Conservation (phyloP, 345 rosid species). For the Sonneratia alba region DNA sequence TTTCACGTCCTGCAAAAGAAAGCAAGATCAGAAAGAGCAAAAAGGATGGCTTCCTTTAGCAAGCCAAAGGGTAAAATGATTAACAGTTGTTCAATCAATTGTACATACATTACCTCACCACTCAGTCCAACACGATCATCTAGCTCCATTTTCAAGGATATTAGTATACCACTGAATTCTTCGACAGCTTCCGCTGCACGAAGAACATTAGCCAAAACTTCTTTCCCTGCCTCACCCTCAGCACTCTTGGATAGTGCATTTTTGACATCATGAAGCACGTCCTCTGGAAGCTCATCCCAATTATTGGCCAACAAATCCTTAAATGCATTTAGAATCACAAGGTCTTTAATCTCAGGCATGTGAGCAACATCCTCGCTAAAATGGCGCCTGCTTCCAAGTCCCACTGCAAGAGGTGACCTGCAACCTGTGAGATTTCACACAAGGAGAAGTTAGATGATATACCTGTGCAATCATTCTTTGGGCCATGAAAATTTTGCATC, state of each 20-base stretch:
- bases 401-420: slow-evolving; percentile 28
- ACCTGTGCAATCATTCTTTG: neutral
- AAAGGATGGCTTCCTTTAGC: slow-evolving; percentile 5
- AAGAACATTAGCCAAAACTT: slow-evolving; percentile 51
- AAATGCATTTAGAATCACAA: slow-evolving; percentile 44
- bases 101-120: slow-evolving; percentile 57
- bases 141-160: slow-evolving; percentile 67
- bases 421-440: slow-evolving; percentile 24
- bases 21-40: slow-evolving; percentile 8
- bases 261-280: slow-evolving; percentile 42
- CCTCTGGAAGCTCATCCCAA: slow-evolving; percentile 65
- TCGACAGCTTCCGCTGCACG: slow-evolving; percentile 85
- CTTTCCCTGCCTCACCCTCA: slow-evolving; percentile 71
- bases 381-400: slow-evolving; percentile 35
- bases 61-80: slow-evolving; percentile 8
- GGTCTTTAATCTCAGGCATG: slow-evolving; percentile 58
- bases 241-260: slow-evolving; percentile 47
- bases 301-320: slow-evolving; percentile 74
- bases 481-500: neutral
- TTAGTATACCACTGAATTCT: slow-evolving; percentile 63
- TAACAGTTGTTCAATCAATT: neutral
- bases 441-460: neutral
- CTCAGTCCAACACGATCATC: slow-evolving; percentile 76
- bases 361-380: slow-evolving; percentile 55
- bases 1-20: slow-evolving; percentile 52